Evolutionary conservation across 75 land plant genomes (phyloP).

Genomic region (Pinus taeda): DNA sequence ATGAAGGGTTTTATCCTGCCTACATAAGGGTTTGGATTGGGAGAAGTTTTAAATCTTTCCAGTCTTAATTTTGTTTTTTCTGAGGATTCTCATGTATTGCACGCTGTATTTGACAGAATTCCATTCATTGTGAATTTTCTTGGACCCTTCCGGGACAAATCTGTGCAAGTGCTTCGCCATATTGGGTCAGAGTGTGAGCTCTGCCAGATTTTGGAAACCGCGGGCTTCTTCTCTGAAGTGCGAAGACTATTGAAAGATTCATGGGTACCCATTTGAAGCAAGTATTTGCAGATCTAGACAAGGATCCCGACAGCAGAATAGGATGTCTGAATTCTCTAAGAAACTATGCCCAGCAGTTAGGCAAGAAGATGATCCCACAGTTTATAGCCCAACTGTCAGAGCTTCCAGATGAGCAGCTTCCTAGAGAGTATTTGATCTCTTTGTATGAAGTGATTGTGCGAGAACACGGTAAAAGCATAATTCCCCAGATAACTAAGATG

Average conservation of each 20-base stretch:
- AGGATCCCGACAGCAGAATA: slow-evolving; percentile 47
- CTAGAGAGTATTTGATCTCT: slow-evolving; percentile 64
- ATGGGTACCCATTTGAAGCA: slow-evolving; percentile 37
- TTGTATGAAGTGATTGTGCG: slow-evolving; percentile 79
- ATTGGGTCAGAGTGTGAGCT: background rate
- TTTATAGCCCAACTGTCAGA: slow-evolving; percentile 69
- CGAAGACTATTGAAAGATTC: slow-evolving; percentile 25
- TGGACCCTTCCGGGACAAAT: background rate
- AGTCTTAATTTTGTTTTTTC: background rate
- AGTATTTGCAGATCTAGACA: slow-evolving; percentile 54
- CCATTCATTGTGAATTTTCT: background rate
- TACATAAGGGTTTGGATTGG: background rate
- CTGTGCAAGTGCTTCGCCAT: background rate
- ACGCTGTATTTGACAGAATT: background rate
- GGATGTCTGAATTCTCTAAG: slow-evolving; percentile 49
- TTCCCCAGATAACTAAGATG: slow-evolving; percentile 69
- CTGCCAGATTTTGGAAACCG: too few species aligned
- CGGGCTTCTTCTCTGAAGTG: too few species aligned
- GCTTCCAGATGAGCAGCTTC: slow-evolving; percentile 39
- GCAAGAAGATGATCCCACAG: slow-evolving; percentile 42
- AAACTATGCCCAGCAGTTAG: slow-evolving; percentile 53
- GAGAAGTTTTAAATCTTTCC: background rate
- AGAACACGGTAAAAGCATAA: slow-evolving; percentile 66
- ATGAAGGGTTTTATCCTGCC: too few species aligned
- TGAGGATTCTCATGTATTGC: background rate